Evolutionary conservation across 495 filamentous ascomycete species (phyloP).

Genomic region (Lasiosphaeris hirsuta): DNA sequence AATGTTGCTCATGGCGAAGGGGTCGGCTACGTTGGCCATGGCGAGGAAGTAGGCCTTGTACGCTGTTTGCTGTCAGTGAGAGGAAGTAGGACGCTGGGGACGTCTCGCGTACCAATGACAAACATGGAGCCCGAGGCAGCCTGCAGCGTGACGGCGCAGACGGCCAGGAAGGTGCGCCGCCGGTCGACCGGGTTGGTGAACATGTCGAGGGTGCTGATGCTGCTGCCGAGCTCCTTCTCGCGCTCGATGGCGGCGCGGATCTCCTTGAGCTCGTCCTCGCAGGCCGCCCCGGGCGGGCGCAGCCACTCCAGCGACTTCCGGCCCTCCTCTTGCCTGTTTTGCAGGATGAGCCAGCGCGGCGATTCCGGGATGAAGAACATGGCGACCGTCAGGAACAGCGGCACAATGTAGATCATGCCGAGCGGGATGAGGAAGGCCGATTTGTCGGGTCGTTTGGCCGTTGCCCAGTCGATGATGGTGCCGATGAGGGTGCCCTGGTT

Average conservation of each 20-base stretch:
- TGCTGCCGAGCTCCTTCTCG: slow-evolving; percentile 44
- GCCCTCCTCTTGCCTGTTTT: slow-evolving; percentile 48
- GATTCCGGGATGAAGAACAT: slow-evolving; percentile 62
- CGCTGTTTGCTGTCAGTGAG: slow-evolving; percentile 28
- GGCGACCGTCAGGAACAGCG: slow-evolving; percentile 46
- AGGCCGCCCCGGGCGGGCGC: slow-evolving; percentile 46
- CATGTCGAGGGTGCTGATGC: slow-evolving; percentile 47
- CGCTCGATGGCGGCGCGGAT: slow-evolving; percentile 51
- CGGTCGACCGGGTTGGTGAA: slow-evolving; percentile 52
- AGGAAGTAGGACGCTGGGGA: too few species aligned
- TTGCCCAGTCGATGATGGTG: slow-evolving; percentile 61
- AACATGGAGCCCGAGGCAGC: slow-evolving; percentile 60
- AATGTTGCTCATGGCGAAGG: slow-evolving; percentile 58
- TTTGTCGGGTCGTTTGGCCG: slow-evolving; percentile 42
- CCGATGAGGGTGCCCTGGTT: slow-evolving; percentile 51
- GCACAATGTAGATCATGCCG: slow-evolving; percentile 56
- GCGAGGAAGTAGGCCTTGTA: slow-evolving; percentile 66
- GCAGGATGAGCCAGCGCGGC: slow-evolving; percentile 59
- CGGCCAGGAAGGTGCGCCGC: slow-evolving; percentile 47
- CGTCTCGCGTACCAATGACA: slow-evolving; percentile 53
- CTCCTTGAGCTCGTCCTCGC: slow-evolving; percentile 46
- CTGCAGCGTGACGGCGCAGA: slow-evolving; percentile 52
- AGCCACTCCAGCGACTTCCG: slow-evolving; percentile 44
- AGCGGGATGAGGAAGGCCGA: slow-evolving; percentile 57
- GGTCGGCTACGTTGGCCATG: slow-evolving; percentile 57